Percentiles rank a stretch among this genome's conserved stretches.
phyloP scores from a whole-genome alignment of 2,329 filamentous ascomycete genomes.

The Ophiostoma populinum region DNA sequence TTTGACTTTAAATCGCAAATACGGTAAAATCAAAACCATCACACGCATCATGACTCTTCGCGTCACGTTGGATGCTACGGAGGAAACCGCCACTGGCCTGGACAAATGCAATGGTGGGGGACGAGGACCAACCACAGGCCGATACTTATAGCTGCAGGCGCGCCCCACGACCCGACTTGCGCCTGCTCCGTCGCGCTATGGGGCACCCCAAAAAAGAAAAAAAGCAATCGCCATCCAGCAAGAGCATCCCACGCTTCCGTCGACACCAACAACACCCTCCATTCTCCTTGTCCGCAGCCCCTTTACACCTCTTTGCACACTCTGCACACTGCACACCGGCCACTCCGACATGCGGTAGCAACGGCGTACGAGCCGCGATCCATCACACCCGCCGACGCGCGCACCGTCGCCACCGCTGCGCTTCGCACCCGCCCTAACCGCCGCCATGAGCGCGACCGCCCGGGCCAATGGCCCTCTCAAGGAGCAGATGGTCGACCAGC shows the following conservation, averaged over 20 bases:
- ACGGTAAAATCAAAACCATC: too few relatives aligned
- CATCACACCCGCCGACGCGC: background rate
- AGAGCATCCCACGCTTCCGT: background rate
- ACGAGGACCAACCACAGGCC: slow-evolving; percentile 4
- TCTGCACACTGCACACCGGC: background rate
- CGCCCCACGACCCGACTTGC: slow-evolving; percentile 4
- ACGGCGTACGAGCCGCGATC: too few relatives aligned
- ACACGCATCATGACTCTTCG: too few relatives aligned
- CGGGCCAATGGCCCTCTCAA: slow-evolving; percentile 20
- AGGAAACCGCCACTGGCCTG: too few relatives aligned
- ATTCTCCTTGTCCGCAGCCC: too few relatives aligned
- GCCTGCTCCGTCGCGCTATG: background rate
- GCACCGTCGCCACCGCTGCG: background rate
- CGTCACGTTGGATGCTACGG: too few relatives aligned
- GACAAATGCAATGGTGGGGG: slow-evolving; percentile 5
- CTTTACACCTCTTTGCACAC: too few relatives aligned
- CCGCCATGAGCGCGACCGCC: slow-evolving; percentile 8
- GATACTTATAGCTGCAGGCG: slow-evolving; percentile 3
- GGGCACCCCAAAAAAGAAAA: slow-evolving; percentile 6
- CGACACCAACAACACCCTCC: background rate
- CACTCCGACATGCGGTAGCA: slow-evolving; percentile 8
- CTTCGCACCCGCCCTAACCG: background rate
- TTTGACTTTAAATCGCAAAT: too few relatives aligned
- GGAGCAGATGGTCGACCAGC: slow-evolving; percentile 75
- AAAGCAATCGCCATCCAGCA: slow-evolving; percentile 4